Percentiles rank a stretch among this genome's conserved stretches.
phyloP scores from a whole-genome alignment of 2,329 filamentous ascomycete species.

The Cladophialophora bantiana region DNA sequence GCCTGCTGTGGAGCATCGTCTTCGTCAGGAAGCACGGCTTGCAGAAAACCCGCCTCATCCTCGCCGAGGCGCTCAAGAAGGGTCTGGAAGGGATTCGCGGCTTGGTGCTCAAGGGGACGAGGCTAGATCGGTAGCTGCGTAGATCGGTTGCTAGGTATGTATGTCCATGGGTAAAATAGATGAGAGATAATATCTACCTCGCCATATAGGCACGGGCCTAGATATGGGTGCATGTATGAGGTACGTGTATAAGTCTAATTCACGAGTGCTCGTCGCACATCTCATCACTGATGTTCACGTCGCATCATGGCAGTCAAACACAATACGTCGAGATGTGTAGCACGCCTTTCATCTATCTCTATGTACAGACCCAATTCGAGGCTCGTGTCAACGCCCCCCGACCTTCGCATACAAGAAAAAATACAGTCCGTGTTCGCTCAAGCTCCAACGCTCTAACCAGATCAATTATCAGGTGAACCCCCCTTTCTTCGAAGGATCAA shows the following conservation, averaged over 20 bases:
- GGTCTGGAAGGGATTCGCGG: conserved; percentile 16
- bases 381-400: too few species aligned
- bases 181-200: too few species aligned
- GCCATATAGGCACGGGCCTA: too few species aligned
- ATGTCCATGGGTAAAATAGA: too few species aligned
- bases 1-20: conserved; percentile 20
- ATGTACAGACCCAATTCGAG: neutral
- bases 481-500: conserved; percentile 48
- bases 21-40: conserved; percentile 26
- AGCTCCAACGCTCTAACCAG: neutral
- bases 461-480: neutral
- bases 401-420: neutral
- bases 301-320: neutral
- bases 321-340: neutral
- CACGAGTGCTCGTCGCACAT: neutral
- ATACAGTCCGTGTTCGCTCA: neutral
- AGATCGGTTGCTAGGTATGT: too few species aligned
- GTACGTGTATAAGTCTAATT: too few species aligned
- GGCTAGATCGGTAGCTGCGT: neutral
- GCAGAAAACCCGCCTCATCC: conserved; percentile 10
- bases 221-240: too few species aligned
- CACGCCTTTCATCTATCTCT: neutral
- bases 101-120: neutral
- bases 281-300: neutral
- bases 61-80: conserved; percentile 12